phyloP scores from a whole-genome alignment of 257 asterid genomes.

The Scutellaria minor region DNA sequence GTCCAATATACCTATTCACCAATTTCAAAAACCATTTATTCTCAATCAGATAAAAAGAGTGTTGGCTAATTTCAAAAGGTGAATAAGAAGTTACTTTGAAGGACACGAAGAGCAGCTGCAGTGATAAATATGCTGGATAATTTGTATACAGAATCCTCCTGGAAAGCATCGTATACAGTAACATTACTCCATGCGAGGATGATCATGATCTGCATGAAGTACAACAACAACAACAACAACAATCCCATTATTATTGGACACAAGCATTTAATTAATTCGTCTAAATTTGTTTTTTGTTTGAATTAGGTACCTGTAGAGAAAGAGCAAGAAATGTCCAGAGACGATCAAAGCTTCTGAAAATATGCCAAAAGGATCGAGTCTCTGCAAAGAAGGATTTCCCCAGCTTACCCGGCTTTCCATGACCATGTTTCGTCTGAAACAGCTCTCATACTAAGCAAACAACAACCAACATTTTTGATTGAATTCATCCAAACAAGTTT shows the following conservation, averaged over 20 bases:
- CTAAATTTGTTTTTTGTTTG: slow-evolving; percentile 19
- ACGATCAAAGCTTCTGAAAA: slow-evolving; percentile 91
- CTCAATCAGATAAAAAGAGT: slow-evolving; percentile 4
- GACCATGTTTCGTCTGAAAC: slow-evolving; percentile 73
- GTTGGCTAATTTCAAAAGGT: slow-evolving; percentile 3
- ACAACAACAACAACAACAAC: not conserved
- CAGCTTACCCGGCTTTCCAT: slow-evolving; percentile 52
- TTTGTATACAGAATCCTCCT: slow-evolving; percentile 54
- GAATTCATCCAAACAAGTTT: slow-evolving; percentile 18
- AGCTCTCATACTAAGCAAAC: slow-evolving; percentile 38
- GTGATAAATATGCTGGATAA: slow-evolving; percentile 92
- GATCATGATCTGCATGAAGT: slow-evolving; percentile 68
- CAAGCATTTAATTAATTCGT: slow-evolving; percentile 23
- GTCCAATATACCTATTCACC: slow-evolving; percentile 77
- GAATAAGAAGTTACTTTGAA: slow-evolving; percentile 65
- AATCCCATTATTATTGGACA: slow-evolving; percentile 34
- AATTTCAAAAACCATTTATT: slow-evolving; percentile 34
- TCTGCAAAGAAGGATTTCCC: slow-evolving; percentile 96
- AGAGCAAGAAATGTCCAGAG: slow-evolving; percentile 91
- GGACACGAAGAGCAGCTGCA: slow-evolving; percentile 82
- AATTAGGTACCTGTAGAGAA: slow-evolving; percentile 69
- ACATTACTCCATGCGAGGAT: slow-evolving; percentile 82
- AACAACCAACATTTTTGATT: slow-evolving; percentile 22
- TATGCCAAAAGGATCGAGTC: slow-evolving; percentile 96
- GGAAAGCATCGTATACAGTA: slow-evolving; percentile 63